phyloP scores from a whole-genome alignment of 169 alveolate genomes.

The Cryptosporidium sp. region DNA sequence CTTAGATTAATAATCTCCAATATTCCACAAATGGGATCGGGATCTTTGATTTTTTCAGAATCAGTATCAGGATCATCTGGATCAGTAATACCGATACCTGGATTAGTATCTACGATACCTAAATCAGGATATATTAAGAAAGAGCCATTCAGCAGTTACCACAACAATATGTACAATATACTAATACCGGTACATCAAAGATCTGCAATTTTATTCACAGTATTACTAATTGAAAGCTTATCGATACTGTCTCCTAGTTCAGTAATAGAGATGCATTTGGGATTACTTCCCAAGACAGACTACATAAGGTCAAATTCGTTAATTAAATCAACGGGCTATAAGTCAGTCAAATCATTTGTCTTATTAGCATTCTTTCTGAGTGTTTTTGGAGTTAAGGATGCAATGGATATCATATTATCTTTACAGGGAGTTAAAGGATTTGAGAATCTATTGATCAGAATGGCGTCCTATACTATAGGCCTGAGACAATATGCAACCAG shows the following conservation, averaged over 20 bases:
- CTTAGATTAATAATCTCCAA: neutral
- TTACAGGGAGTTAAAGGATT: slow-evolving; percentile 38
- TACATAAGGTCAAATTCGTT: slow-evolving; percentile 22
- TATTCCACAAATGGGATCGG: neutral
- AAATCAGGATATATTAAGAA: neutral
- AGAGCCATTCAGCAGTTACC: neutral
- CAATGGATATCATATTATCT: slow-evolving; percentile 11
- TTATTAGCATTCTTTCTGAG: slow-evolving; percentile 2
- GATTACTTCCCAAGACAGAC: slow-evolving; percentile 42
- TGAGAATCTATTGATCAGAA: slow-evolving; percentile 30
- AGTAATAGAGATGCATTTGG: slow-evolving; percentile 11
- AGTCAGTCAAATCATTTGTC: slow-evolving; percentile 13
- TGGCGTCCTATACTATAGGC: slow-evolving; percentile 48
- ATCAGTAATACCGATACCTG: neutral
- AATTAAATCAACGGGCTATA: slow-evolving; percentile 40
- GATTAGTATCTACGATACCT: neutral
- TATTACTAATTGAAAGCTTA: neutral
- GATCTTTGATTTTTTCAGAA: no score
- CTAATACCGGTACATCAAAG: slow-evolving; percentile 4
- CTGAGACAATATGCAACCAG: slow-evolving; percentile 41
- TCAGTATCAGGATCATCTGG: neutral
- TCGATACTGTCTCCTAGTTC: slow-evolving; percentile 1
- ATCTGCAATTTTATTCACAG: neutral
- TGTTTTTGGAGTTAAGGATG: slow-evolving; percentile 22
- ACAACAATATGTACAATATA: slow-evolving; percentile 4